Evolutionary conservation across 2,329 filamentous ascomycete genomes (phyloP), one percentile per base, ranked within the genome.

Genomic region (Pseudocercospora fuligena): DNA sequence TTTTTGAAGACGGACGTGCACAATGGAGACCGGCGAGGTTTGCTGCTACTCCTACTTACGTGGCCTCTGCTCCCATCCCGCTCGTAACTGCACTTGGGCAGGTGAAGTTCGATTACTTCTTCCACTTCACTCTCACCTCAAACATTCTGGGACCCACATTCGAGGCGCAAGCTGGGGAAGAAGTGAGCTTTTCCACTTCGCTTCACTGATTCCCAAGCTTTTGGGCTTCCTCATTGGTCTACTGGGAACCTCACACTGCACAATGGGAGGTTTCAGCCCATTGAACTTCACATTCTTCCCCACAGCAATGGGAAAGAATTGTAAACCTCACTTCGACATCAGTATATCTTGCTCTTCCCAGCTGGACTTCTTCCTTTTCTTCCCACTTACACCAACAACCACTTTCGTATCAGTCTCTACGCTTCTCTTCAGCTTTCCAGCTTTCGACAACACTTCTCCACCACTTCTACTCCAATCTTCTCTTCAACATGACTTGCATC

Each of bases 311-410:
- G 56, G 60, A 27, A 19, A 2, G 16, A 46, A n/a, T 21, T 19
- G 25, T 36, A 63, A 66, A 66, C 54, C 46, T 63, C 53, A 58
- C 31, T 25, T 51, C 27, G 40, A 33, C 23, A 58, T 29, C 29
- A 33, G 21, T 54, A 66, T 54, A 63, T 53, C 21, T 36, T 16
- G 33, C 49, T 19, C 49, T 56, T 46, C 33, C 6, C 46, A 12
- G n/a, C 6, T 56, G 14, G 51, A 56, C 51, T 49, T 66, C 36
- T 56, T 53, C 33, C 16, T 54, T 19, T 27, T 46, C 31, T 51
- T 51, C 27, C 16, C 23, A 58, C 29, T 40, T 29, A 21, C 40
- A n/a, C 40, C 40, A 43, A 43, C 40, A 49, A 65, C 63, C 14
- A 21, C 11, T 56, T 53, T 53, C 47, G 8, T 19, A 29, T 47